These are phyloP conservation scores for Monilinia laxa DNA, from an alignment of 2,329 filamentous ascomycete genomes.

Conservation along the genomic window DNA sequence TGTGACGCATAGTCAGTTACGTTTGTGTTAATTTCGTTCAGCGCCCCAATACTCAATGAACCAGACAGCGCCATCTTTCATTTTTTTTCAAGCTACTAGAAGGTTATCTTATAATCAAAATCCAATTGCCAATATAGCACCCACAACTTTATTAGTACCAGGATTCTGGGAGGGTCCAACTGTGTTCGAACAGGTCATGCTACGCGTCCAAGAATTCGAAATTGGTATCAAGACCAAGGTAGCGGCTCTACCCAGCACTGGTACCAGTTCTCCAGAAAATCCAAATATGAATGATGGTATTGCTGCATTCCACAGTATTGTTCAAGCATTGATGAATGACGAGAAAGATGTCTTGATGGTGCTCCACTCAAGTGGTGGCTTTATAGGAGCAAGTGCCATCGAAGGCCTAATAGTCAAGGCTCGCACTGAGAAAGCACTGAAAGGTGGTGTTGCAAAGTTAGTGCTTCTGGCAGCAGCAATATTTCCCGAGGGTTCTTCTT, in stretches of 20 bases:
- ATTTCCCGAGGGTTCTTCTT: not conserved
- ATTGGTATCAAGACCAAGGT: slow-evolving; percentile 18
- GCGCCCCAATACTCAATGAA: not conserved
- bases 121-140: not conserved
- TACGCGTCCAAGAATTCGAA: slow-evolving; percentile 20
- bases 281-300: slow-evolving; percentile 34
- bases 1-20: not conserved
- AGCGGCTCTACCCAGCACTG: slow-evolving; percentile 30
- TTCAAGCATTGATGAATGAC: slow-evolving; percentile 28
- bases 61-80: not conserved
- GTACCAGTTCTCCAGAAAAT: slow-evolving; percentile 28
- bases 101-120: not conserved
- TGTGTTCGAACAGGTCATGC: slow-evolving; percentile 26
- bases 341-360: slow-evolving; percentile 31
- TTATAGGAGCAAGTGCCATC: slow-evolving; percentile 32
- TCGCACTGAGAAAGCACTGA: slow-evolving; percentile 16
- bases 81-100: not conserved
- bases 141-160: slow-evolving; percentile 34
- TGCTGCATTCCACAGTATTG: slow-evolving; percentile 26
- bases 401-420: slow-evolving; percentile 27
- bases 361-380: slow-evolving; percentile 33
- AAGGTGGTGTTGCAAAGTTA: slow-evolving; percentile 31
- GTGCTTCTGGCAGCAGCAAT: slow-evolving; percentile 1
- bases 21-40: not conserved
- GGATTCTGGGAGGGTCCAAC: slow-evolving; percentile 36